phyloP scores from a whole-genome alignment of 345 rosid species.

The Psidium guajava region DNA sequence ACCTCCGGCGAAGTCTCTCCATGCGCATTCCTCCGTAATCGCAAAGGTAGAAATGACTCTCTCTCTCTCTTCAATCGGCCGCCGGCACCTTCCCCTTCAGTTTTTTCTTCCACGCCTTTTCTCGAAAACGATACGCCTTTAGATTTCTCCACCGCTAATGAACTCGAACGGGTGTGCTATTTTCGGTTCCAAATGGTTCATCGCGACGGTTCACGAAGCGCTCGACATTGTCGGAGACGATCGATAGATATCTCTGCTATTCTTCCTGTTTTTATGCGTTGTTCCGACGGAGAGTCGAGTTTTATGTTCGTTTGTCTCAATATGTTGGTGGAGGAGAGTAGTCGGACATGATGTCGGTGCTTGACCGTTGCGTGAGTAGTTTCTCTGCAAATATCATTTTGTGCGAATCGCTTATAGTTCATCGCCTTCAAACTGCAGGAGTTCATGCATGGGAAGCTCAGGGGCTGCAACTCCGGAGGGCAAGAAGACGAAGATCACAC shows the following conservation, averaged over 20 bases:
- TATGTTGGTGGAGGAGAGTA: not conserved
- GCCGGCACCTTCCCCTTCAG: not conserved
- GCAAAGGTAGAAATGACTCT: not conserved
- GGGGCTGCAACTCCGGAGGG: conserved; percentile 5
- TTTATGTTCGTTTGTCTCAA: not conserved
- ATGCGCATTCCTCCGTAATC: not conserved
- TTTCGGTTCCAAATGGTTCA: not conserved
- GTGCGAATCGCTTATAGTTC: not conserved
- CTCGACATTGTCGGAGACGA: not conserved
- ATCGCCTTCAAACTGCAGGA: not conserved
- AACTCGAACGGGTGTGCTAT: not conserved
- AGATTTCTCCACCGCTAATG: not conserved
- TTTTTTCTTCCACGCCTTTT: not conserved
- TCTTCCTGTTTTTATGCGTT: not conserved
- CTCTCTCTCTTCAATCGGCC: not conserved
- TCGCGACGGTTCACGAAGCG: not conserved
- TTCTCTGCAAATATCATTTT: not conserved
- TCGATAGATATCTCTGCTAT: not conserved
- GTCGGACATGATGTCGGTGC: not conserved
- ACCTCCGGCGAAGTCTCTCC: not conserved
- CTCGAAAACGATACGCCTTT: not conserved
- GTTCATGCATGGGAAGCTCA: conserved; percentile 19
- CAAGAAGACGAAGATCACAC: conserved; percentile 37
- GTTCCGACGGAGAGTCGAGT: not conserved
- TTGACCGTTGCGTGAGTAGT: not conserved